Conservation (phyloP, 176 grass and related monocot genomes). For the Oryza australiensis region DNA sequence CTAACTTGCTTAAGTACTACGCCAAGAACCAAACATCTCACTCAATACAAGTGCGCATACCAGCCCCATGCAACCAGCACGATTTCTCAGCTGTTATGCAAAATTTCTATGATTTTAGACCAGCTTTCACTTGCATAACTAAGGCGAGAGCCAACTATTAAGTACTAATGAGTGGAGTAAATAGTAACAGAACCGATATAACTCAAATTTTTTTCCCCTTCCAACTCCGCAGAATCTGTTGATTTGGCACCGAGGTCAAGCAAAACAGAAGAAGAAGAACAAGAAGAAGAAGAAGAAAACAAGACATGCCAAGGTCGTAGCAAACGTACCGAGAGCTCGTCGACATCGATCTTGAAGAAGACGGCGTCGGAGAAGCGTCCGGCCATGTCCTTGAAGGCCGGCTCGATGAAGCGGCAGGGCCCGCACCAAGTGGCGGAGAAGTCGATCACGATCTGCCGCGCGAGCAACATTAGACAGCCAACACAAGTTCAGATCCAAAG, state of each 20-base stretch:
- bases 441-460: slow-evolving; percentile 63
- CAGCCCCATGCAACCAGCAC: background rate
- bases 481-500: slow-evolving; percentile 21
- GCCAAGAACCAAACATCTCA: background rate
- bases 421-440: slow-evolving; percentile 88
- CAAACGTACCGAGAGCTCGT: slow-evolving; percentile 53
- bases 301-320: background rate
- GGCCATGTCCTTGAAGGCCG: slow-evolving; percentile 70
- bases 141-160: background rate
- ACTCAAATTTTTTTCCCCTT: background rate
- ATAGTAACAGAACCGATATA: background rate
- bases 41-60: background rate
- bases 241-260: background rate
- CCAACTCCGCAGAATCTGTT: background rate
- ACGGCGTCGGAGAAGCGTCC: slow-evolving; percentile 32
- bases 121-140: background rate
- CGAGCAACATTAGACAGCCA: no score
- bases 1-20: background rate
- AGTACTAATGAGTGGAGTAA: background rate
- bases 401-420: slow-evolving; percentile 82
- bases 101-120: background rate
- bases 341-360: slow-evolving; percentile 88
- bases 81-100: background rate
- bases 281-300: no score
- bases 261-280: background rate